Conservation (phyloP, 1,139 yeast species). For the Yamadazyma conglobata region DNA sequence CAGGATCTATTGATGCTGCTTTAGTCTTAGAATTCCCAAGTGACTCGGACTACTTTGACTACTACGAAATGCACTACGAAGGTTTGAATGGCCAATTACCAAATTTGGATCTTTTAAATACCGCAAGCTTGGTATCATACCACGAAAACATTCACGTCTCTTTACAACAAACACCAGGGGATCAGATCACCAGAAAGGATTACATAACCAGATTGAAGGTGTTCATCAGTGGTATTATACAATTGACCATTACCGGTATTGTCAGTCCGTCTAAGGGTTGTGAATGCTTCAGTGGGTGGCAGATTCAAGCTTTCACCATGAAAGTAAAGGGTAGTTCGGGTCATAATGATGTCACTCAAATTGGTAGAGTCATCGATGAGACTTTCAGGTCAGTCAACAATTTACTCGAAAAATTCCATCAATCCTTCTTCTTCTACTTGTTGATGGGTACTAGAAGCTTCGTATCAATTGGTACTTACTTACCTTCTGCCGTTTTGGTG, state of each 20-base stretch:
- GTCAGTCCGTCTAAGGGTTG: constrained; percentile 59
- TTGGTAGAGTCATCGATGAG: constrained; percentile 88
- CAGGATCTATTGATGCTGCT: constrained; percentile 96
- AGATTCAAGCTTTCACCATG: constrained; percentile 85
- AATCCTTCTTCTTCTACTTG: constrained; percentile 90
- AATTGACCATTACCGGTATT: constrained; percentile 71
- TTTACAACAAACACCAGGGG: constrained; percentile 55
- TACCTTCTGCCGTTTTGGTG: constrained; percentile 78
- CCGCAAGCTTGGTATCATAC: constrained; percentile 66
- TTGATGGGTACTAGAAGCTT: constrained; percentile 74
- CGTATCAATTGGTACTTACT: constrained; percentile 90
- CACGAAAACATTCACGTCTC: constrained; percentile 74
- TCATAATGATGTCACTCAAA: constrained; percentile 77
- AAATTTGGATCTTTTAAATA: constrained; percentile 82
- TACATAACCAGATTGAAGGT: constrained; percentile 58
- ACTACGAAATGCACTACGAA: constrained; percentile 72
- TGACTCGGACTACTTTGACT: constrained; percentile 63
- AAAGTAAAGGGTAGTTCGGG: constrained; percentile 61
- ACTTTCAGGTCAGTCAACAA: constrained; percentile 87
- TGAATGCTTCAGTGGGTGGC: constrained; percentile 95
- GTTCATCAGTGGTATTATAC: constrained; percentile 60
- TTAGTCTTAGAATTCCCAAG: constrained; percentile 78
- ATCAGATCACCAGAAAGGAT: constrained; percentile 42
- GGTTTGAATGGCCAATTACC: constrained; percentile 97
- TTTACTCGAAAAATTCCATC: constrained; percentile 91